Evolutionary conservation across 768 basidiomycete species (phyloP), one percentile per base, ranked within the genome.

Genomic region (Leccinum incarnatum): DNA sequence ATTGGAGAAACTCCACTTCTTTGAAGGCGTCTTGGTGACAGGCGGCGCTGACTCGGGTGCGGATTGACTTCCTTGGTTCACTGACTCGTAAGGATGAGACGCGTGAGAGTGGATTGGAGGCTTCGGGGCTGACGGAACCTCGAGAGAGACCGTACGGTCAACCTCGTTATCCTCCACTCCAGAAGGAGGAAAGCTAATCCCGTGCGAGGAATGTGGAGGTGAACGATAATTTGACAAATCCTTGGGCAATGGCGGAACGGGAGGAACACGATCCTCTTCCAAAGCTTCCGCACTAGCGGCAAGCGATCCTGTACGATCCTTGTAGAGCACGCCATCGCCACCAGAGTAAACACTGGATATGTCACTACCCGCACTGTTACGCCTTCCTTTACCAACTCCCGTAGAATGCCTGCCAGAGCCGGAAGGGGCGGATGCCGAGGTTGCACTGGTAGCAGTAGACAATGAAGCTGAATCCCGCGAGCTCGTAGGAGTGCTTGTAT

Each of bases 1-100:
- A 62, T 82, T 88, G n/a, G 91, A 89, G 72, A 95, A 90, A 70
- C 93, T 95, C 93, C 93, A 95, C 74, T 95, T 95, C 82, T 94
- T 95, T n/a, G 90, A 92, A 34, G 93, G 92, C 3, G 90, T 89
- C 76, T 90, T 91, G 53, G 80, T 76, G 46, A 80, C 76, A 15
- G 76, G 67, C 42, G 85, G 78, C 14, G 67, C 63, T 56, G 80
- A 74, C 57, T 83, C 80, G 30, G 78, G 72, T 54, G 75, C 64
- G 70, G 74, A 62, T 57, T 68, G 71, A 75, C 77, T 67, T 64
- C 70, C 68, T 70, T 65, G 65, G 68, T 75, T 66, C 46, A 69
- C 65, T 58, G 75, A 74, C 54, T 78, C 77, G 54, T 80, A 75
- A 56, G 74, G 73, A 66, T 67, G 77, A 55, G 75, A 72, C 37